These are phyloP conservation scores for Ascobolus immersus DNA, from an alignment of 495 filamentous ascomycete genomes.

Conservation along the genomic window DNA sequence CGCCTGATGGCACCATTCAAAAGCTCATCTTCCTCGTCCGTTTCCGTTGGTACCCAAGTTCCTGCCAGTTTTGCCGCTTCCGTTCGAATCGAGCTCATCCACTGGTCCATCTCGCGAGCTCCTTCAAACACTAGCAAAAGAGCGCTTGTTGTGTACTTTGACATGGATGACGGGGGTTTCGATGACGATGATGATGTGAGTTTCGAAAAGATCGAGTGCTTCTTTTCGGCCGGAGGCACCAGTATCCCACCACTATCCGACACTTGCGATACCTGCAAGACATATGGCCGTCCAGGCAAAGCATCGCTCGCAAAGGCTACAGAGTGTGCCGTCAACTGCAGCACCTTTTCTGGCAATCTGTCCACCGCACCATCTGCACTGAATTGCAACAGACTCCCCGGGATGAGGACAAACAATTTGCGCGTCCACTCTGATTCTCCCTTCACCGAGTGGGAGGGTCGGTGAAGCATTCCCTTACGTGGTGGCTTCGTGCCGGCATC, in stretches of 20 bases:
- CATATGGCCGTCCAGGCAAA: constrained; percentile 79
- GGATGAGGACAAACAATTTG: constrained; percentile 62
- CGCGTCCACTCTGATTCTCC: constrained; percentile 49
- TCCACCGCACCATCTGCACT: constrained; percentile 54
- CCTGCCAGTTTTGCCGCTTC: constrained; percentile 23
- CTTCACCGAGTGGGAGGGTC: constrained; percentile 31
- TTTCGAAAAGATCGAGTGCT: constrained; percentile 36
- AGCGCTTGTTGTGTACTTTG: constrained; percentile 35
- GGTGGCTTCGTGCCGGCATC: constrained; percentile 9
- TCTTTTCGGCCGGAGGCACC: constrained; percentile 24
- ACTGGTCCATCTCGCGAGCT: constrained; percentile 64
- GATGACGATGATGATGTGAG: constrained; percentile 41
- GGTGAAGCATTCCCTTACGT: constrained; percentile 21
- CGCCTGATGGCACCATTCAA: constrained; percentile 7
- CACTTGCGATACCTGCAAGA: constrained; percentile 65
- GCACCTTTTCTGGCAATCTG: constrained; percentile 61
- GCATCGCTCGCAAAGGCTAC: constrained; percentile 84
- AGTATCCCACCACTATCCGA: constrained; percentile 35
- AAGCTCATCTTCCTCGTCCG: constrained; percentile 8
- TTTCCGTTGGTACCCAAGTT: constrained; percentile 5
- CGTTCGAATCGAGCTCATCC: constrained; percentile 31
- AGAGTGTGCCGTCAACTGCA: constrained; percentile 60
- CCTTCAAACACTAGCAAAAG: constrained; percentile 60
- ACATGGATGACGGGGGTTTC: constrained; percentile 34
- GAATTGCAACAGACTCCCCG: constrained; percentile 75